These are phyloP conservation scores for Auriscalpium microsporum DNA, from an alignment of 768 basidiomycete species.

Conservation along the genomic window DNA sequence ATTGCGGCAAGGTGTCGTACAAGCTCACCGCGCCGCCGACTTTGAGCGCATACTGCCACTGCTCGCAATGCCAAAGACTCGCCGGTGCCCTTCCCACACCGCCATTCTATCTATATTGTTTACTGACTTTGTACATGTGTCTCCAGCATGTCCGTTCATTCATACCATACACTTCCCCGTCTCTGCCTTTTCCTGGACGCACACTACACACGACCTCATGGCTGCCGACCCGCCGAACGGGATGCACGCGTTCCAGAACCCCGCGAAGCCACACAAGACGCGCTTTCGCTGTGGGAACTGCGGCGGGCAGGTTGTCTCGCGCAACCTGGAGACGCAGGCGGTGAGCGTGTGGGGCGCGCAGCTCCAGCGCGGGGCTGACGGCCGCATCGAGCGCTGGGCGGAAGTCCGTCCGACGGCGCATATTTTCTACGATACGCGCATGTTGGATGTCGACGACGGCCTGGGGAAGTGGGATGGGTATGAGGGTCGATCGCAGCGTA, in stretches of 20 bases:
- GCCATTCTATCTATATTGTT: background rate
- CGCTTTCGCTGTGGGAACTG: slow-evolving; percentile 58
- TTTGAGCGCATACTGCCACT: slow-evolving; percentile 60
- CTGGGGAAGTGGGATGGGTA: slow-evolving; percentile 65
- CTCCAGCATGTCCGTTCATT: slow-evolving; percentile 50
- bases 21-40: slow-evolving; percentile 38
- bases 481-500: slow-evolving; percentile 34
- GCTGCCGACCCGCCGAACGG: background rate
- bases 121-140: background rate
- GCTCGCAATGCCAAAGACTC: slow-evolving; percentile 57
- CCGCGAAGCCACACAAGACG: slow-evolving; percentile 48
- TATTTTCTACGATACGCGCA: slow-evolving; percentile 57
- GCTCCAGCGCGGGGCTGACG: slow-evolving; percentile 44
- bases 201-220: slow-evolving; percentile 26
- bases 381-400: slow-evolving; percentile 45
- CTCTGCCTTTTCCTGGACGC: slow-evolving; percentile 47
- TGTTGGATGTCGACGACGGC: slow-evolving; percentile 47
- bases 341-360: slow-evolving; percentile 54
- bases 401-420: slow-evolving; percentile 52
- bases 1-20: slow-evolving; percentile 47
- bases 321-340: slow-evolving; percentile 38
- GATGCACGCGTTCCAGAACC: slow-evolving; percentile 42
- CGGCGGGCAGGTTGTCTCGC: slow-evolving; percentile 44
- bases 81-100: slow-evolving; percentile 28
- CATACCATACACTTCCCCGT: slow-evolving; percentile 50